A percentile compares a stretch with the other conserved stretches of the same genome.
Conservation (phyloP, 177 flowering plant species). For the Telopea speciosissima region DNA sequence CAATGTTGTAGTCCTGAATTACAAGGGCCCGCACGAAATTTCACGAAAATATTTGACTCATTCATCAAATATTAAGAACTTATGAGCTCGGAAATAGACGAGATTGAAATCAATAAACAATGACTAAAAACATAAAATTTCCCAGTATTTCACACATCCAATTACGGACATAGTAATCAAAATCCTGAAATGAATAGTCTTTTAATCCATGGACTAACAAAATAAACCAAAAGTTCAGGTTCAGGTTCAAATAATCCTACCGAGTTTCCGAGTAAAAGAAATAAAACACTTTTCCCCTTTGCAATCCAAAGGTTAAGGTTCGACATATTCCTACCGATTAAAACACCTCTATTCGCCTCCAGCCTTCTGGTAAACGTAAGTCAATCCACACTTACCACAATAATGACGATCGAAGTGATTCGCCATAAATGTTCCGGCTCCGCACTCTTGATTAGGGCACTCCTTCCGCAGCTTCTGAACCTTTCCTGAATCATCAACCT, state of each 20-base stretch:
- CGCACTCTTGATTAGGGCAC: conserved; percentile 2
- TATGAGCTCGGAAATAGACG: too few relatives aligned
- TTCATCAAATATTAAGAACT: neutral
- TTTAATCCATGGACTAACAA: neutral
- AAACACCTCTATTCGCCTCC: neutral
- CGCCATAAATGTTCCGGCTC: neutral
- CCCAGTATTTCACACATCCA: neutral
- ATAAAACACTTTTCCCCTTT: too few relatives aligned
- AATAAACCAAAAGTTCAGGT: neutral
- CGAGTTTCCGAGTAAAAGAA: too few relatives aligned
- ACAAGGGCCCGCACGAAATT: neutral
- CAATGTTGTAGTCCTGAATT: neutral
- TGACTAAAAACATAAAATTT: neutral
- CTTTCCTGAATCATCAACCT: conserved; percentile 1
- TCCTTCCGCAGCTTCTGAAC: conserved; percentile 3
- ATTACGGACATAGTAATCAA: neutral
- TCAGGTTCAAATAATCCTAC: too few relatives aligned
- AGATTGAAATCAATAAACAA: too few relatives aligned
- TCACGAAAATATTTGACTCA: neutral
- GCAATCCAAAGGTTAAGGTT: neutral
- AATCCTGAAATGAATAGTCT: neutral
- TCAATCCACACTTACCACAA: neutral
- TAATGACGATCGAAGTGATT: neutral
- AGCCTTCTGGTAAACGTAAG: conserved; percentile 4
- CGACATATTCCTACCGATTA: neutral